A percentile compares a stretch with the other conserved stretches of the same genome.
These are phyloP conservation scores for Digitaria exilis DNA, from an alignment of 202 grass and related monocot genomes.

Conservation along the genomic window DNA sequence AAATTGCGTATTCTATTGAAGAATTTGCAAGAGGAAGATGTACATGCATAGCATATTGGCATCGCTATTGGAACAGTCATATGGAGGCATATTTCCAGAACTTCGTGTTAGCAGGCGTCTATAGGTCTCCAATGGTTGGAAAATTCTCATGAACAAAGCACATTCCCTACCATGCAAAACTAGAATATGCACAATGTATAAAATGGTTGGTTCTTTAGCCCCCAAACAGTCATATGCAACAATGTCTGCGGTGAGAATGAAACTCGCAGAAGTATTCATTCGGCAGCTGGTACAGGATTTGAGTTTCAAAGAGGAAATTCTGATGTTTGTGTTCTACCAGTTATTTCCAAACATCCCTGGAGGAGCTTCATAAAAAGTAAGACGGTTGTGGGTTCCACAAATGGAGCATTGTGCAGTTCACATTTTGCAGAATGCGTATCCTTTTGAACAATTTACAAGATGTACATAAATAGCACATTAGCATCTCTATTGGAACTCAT, in stretches of 20 bases:
- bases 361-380: too few species aligned
- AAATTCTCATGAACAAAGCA: not conserved
- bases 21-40: not conserved
- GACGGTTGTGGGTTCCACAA: not conserved
- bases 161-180: constrained; percentile 14
- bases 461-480: not conserved
- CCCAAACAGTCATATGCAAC: not conserved
- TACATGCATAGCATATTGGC: not conserved
- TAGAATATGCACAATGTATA: not conserved
- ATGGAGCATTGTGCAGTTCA: not conserved
- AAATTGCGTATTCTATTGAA: not conserved
- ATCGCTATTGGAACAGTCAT: not conserved
- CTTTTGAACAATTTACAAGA: not conserved
- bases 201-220: not conserved
- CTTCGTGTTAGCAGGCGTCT: not conserved
- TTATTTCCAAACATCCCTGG: not conserved
- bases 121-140: not conserved
- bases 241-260: too few species aligned
- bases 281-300: too few species aligned
- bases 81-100: not conserved
- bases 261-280: too few species aligned
- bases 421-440: not conserved
- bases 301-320: too few species aligned
- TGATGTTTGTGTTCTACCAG: too few species aligned
- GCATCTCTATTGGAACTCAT: not conserved